Evolutionary conservation across 2,329 filamentous ascomycete species (phyloP), one percentile per base, ranked within the genome.

Genomic region (Trichoderma afroharzianum): DNA sequence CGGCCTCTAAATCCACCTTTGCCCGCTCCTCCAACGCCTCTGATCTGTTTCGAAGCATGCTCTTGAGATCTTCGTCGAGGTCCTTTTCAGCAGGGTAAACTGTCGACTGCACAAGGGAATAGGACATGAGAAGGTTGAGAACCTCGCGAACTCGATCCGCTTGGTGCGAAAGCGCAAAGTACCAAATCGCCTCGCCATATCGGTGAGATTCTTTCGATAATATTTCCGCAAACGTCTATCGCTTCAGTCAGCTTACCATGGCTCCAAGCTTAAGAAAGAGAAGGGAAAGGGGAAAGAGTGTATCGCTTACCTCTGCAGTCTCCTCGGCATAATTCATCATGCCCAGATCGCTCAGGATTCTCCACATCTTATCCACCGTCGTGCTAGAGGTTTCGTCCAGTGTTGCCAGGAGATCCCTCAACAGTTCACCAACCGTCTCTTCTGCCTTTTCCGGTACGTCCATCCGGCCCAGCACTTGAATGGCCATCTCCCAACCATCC

Each of bases 401-500:
- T 15, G 82, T 85, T 32, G 81, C 80, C n/a, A 98, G 84, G 26
- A 91, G 85, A 70, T 91, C 88, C 57, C 85, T 82, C 68, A 98
- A 85, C 73, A 98, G 83, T 72, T 92, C 88, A 53, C 90, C 87
- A 12, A 98, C 92, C 72, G 91, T 91, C 74, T 91, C 88, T 77
- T 93, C 91, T 8, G 93, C 93, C 63, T 88, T 87, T 63, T 89
- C 85, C 0, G 87, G 85, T 72, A 94, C 90, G 77, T 97, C 92
- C 78, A 98, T 87, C 68, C 95, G 90, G 11, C 92, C 93, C 59
- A 98, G 85, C 12, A 97, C 88, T 72, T 94, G 90, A 57, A 98
- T 90, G 0, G 94, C 92, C 78, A 98, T 83, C 82, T 98, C 94
- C 95, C 95, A 98, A 9, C 95, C 95, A 76, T 95, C 91, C 47